Evolutionary conservation across 306 rosid genomes (phyloP).

Genomic region (Sindora glabra): DNA sequence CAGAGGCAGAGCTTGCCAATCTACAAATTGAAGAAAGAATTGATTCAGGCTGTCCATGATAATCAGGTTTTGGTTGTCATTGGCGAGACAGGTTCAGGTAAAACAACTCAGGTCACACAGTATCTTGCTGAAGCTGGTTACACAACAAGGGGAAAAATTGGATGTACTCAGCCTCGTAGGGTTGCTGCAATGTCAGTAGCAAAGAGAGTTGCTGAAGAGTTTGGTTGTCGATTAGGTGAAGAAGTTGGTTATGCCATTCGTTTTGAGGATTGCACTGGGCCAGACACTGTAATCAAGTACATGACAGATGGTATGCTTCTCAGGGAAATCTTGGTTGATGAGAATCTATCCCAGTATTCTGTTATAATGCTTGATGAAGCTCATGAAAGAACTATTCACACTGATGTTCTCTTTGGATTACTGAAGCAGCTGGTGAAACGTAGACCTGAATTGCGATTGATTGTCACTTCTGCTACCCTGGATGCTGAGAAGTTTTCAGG

Average conservation of each 20-base stretch:
- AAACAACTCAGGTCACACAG: constrained; percentile 58
- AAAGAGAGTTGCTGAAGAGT: constrained; percentile 54
- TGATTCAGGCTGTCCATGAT: constrained; percentile 46
- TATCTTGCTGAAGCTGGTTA: constrained; percentile 59
- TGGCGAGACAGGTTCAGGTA: constrained; percentile 64
- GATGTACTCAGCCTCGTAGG: constrained; percentile 56
- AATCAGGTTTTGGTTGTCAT: constrained; percentile 48
- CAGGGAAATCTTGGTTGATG: constrained; percentile 45
- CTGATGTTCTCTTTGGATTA: constrained; percentile 54
- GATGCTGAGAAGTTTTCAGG: constrained; percentile 88
- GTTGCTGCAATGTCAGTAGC: constrained; percentile 59
- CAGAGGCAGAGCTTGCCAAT: constrained; percentile 47
- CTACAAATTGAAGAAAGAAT: constrained; percentile 42
- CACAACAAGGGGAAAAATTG: constrained; percentile 38
- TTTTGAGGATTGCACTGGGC: constrained; percentile 48
- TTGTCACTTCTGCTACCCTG: constrained; percentile 28
- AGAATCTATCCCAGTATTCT: constrained; percentile 41
- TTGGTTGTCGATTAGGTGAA: constrained; percentile 51
- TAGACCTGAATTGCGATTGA: constrained; percentile 41
- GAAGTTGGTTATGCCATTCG: constrained; percentile 56
- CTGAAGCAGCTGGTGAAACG: constrained; percentile 41
- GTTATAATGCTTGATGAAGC: constrained; percentile 60
- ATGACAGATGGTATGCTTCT: constrained; percentile 58
- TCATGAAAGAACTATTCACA: constrained; percentile 43
- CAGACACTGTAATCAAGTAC: constrained; percentile 44